Evolutionary conservation across 2,329 filamentous ascomycete genomes (phyloP).

Genomic region (Nothophoma quercina): DNA sequence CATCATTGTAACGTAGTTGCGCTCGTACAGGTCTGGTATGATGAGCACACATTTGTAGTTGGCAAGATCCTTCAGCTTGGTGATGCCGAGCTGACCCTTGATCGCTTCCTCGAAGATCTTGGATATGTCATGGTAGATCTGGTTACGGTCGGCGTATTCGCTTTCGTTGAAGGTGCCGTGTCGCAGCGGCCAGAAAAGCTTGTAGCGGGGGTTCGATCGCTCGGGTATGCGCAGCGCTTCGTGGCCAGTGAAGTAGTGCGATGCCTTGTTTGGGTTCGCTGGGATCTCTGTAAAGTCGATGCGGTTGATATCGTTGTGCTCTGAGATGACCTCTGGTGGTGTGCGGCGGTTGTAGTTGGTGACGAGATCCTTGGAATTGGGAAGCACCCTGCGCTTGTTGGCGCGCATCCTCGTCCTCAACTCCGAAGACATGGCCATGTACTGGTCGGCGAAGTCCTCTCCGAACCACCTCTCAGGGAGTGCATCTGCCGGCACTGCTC

Average conservation of each 20-base stretch:
- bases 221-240: constrained; percentile 88
- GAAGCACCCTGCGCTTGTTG: constrained; percentile 92
- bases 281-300: constrained; percentile 94
- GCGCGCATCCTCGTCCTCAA: constrained; percentile 89
- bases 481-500: constrained; percentile 66
- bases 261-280: constrained; percentile 65
- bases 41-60: constrained; percentile 97
- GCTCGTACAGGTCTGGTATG: constrained; percentile 96
- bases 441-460: constrained; percentile 73
- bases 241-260: constrained; percentile 80
- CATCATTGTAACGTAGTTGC: constrained; percentile 84
- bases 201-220: constrained; percentile 86
- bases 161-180: constrained; percentile 89
- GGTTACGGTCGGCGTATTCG: constrained; percentile 81
- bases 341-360: constrained; percentile 91
- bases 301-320: constrained; percentile 92
- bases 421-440: constrained; percentile 82
- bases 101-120: constrained; percentile 87
- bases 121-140: constrained; percentile 86
- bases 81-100: constrained; percentile 81
- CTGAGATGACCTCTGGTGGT: constrained; percentile 83
- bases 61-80: constrained; percentile 78
- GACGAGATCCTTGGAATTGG: constrained; percentile 96
- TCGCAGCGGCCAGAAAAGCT: constrained; percentile 89
- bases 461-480: constrained; percentile 83